Conservation (phyloP, 768 basidiomycete species). For the Hebeloma cylindrosporum region DNA sequence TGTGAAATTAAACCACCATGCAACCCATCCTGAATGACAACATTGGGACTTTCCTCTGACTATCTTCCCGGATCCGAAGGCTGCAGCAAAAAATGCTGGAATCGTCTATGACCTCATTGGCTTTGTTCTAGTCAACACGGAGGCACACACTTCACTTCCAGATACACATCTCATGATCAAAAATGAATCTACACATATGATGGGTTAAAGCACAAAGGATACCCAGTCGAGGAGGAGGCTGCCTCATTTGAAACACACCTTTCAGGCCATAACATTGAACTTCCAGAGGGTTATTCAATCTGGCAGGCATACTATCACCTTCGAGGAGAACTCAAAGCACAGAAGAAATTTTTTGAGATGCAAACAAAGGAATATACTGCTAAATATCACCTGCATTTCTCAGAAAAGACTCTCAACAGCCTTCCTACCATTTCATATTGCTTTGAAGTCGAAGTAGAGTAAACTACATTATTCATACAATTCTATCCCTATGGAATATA, state of each 20-base stretch:
- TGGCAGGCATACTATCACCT: slow-evolving; percentile 21
- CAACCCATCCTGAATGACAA: not conserved
- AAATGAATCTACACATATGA: slow-evolving; percentile 24
- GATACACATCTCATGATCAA: slow-evolving; percentile 14
- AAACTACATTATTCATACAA: no score
- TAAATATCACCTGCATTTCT: no score
- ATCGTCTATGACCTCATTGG: slow-evolving; percentile 26
- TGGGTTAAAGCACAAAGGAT: slow-evolving; percentile 17
- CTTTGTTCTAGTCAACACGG: slow-evolving; percentile 17
- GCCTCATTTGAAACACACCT: slow-evolving; percentile 11
- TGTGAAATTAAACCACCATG: not conserved
- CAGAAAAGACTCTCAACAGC: no score
- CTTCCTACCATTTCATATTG: no score
- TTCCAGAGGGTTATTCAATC: slow-evolving; percentile 14
- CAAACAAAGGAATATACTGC: no score
- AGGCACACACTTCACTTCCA: slow-evolving; percentile 24
- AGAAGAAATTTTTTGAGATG: slow-evolving; percentile 14
- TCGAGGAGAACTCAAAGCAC: slow-evolving; percentile 17
- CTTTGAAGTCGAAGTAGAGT: no score
- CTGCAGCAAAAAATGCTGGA: slow-evolving; percentile 3
- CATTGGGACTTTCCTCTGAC: slow-evolving; percentile 24
- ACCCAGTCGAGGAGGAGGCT: slow-evolving; percentile 10
- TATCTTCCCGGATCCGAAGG: slow-evolving; percentile 12
- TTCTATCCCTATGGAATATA: no score
- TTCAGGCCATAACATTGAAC: slow-evolving; percentile 9